phyloP scores from a whole-genome alignment of 1,139 yeast genomes.

The Nakaseomyces delphensis region DNA sequence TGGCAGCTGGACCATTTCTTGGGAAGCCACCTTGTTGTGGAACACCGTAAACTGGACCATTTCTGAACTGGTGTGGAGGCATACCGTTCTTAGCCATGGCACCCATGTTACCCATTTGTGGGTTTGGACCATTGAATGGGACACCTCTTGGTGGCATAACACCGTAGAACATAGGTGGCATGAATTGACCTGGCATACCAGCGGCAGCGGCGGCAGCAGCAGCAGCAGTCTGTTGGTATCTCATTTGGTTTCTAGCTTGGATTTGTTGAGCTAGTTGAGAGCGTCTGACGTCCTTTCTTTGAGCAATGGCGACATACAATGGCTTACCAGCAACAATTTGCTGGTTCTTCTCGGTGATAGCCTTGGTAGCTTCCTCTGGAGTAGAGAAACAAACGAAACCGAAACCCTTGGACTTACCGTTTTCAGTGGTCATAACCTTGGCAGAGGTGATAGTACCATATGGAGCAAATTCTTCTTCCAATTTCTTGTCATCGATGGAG shows the following conservation, averaged over 20 bases:
- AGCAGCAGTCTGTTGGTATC: conserved; percentile 87
- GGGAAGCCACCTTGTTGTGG: conserved; percentile 57
- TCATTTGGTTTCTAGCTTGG: conserved; percentile 96
- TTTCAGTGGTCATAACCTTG: conserved; percentile 91
- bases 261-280: conserved; percentile 96
- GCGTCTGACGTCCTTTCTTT: conserved; percentile 97
- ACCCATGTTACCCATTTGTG: conserved; percentile 53
- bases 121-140: conserved; percentile 83
- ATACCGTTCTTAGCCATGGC: conserved; percentile 25
- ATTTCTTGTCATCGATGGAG: conserved; percentile 79
- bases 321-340: conserved; percentile 95
- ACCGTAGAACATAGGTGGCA: conserved; percentile 87
- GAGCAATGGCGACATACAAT: conserved; percentile 96
- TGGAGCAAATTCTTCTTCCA: conserved; percentile 86
- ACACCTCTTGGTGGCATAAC: conserved; percentile 78
- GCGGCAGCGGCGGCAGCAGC: conserved; percentile 42
- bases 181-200: conserved; percentile 91
- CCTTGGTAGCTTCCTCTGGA: conserved; percentile 99
- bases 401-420: conserved; percentile 94
- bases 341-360: conserved; percentile 97
- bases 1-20: conserved; percentile 30
- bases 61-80: conserved; percentile 43
- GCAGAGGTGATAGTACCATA: conserved; percentile 95
- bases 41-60: conserved; percentile 78
- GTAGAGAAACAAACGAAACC: conserved; percentile 97